Evolutionary conservation across 805 yeast species (phyloP), one percentile per base, ranked within the genome.

Genomic region (Yamadazyma tumulicola): DNA sequence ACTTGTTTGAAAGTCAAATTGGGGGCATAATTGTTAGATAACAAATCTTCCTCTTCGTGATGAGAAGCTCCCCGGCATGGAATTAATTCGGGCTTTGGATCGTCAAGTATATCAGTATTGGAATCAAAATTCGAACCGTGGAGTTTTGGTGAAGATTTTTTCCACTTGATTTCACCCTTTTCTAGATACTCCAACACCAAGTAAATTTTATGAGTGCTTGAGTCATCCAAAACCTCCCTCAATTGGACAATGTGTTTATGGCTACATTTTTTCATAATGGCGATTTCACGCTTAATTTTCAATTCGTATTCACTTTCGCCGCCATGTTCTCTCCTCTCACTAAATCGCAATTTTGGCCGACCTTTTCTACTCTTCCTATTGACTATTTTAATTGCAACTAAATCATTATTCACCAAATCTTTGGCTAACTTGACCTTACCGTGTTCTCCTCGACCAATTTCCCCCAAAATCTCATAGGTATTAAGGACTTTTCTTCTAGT

Each of bases 341-440:
- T 25, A 29, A 41, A 34, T 30, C 64, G 49, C 17, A 64, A 43
- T 5, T 45, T 29, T 18, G 64, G 66, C 30, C 69, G 46, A 25
- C 61, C 65, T 30, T 49, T 52, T 41, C 57, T 64, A 21, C 59
- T 49, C 32, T 77, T 77, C 35, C 97, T 72, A 59, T 86, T 89
- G 28, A 93, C 87, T 33, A 93, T 85, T 55, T 93, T 93, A 37
- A 93, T 88, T 3, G 98, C 98, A n/a, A 87, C 95, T 20, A 77
- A 64, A 45, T 74, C 79, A 29, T 73, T 67, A 5, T 72, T 59
- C n/a, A 74, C 68, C 35, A 81, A 59, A 54, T 89, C 91, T 40
- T 75, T 75, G 0, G 95, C 98, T 13, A 93, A 69, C 56, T 93
- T 93, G 27, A 93, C 98, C 57, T 87, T 91, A n/a, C 98, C 97